Conservation (phyloP, 2,329 filamentous ascomycete genomes). For the Didymella keratinophila region DNA sequence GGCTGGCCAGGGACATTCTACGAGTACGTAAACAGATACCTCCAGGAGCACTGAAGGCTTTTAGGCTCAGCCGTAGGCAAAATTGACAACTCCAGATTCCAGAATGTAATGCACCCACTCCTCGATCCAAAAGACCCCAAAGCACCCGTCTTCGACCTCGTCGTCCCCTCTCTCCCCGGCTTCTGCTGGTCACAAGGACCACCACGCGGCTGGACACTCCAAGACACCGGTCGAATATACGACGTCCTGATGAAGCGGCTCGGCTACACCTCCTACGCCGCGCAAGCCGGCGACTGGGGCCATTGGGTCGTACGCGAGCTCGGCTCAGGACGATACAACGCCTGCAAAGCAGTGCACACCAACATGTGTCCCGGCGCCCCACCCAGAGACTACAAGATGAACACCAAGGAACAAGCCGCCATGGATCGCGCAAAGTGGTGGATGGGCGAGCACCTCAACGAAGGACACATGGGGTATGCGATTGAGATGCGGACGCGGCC, state of each 20-base stretch:
- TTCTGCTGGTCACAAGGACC: slow-evolving; percentile 34
- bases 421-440: slow-evolving; percentile 47
- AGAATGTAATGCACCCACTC: slow-evolving; percentile 50
- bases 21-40: slow-evolving; percentile 40
- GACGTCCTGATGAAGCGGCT: slow-evolving; percentile 44
- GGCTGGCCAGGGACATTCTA: slow-evolving; percentile 58
- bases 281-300: slow-evolving; percentile 54
- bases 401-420: slow-evolving; percentile 44
- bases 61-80: neutral
- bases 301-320: slow-evolving; percentile 53
- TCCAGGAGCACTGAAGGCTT: neutral
- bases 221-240: slow-evolving; percentile 56
- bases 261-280: slow-evolving; percentile 51
- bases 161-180: slow-evolving; percentile 64
- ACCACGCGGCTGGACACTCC: slow-evolving; percentile 42
- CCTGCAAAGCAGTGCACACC: slow-evolving; percentile 52
- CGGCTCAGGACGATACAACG: slow-evolving; percentile 44
- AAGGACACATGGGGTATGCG: slow-evolving; percentile 54
- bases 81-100: slow-evolving; percentile 24
- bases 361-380: slow-evolving; percentile 53
- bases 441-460: slow-evolving; percentile 37
- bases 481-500: slow-evolving; percentile 54
- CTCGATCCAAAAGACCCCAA: slow-evolving; percentile 38
- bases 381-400: slow-evolving; percentile 41
- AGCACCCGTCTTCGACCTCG: slow-evolving; percentile 60